Evolutionary conservation across 257 asterid species (phyloP).

Genomic region (Scutellaria barbata): DNA sequence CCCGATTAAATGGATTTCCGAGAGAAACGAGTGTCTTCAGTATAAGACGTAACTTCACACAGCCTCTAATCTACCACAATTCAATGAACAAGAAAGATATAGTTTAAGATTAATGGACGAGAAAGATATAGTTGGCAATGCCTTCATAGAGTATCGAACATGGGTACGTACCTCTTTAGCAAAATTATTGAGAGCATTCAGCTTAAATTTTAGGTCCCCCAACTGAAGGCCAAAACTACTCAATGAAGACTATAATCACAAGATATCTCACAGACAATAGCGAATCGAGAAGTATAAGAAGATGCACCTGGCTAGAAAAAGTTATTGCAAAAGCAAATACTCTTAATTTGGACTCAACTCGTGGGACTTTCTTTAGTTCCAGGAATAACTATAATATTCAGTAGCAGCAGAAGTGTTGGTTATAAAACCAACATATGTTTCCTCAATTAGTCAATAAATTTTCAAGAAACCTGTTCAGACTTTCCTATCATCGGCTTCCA

Average conservation of each 20-base stretch:
- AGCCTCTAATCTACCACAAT: conserved; percentile 64
- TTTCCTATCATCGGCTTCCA: conserved; percentile 91
- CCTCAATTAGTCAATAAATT: conserved; percentile 21
- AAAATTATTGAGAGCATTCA: too few species aligned
- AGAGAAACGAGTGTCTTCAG: conserved; percentile 93
- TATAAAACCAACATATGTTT: conserved; percentile 5
- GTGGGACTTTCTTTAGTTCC: conserved; percentile 95
- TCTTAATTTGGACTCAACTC: conserved; percentile 94
- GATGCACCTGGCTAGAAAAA: conserved; percentile 75
- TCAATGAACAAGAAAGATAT: not conserved
- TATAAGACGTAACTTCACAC: conserved; percentile 71
- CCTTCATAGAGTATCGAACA: not conserved
- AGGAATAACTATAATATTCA: conserved; percentile 72
- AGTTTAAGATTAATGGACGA: conserved; percentile 9
- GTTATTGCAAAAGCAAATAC: conserved; percentile 87
- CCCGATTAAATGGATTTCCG: conserved; percentile 96
- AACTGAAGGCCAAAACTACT: too few species aligned
- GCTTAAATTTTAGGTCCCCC: too few species aligned
- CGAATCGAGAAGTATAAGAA: conserved; percentile 14
- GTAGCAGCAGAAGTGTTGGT: conserved; percentile 29
- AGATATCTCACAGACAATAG: not conserved
- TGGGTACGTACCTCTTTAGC: too few species aligned
- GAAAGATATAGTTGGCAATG: conserved; percentile 36
- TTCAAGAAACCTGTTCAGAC: conserved; percentile 79
- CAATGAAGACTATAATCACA: too few species aligned